These are phyloP conservation scores for Daldinia grandis DNA, from an alignment of 495 filamentous ascomycete species.

Conservation along the genomic window DNA sequence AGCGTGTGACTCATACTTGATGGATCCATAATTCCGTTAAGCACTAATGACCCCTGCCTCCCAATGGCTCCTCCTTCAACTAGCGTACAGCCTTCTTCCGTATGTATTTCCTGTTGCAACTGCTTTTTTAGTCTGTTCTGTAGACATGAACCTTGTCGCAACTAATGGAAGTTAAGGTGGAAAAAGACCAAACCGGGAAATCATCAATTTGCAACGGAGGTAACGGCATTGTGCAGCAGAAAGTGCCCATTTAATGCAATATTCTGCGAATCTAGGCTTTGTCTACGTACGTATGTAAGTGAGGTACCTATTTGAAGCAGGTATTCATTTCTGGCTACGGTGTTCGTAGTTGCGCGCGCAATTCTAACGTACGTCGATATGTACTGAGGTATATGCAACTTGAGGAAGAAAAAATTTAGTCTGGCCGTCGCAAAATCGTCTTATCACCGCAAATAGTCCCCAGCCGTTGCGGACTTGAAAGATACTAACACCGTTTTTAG, in stretches of 20 bases:
- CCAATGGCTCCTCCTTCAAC: constrained; percentile 15
- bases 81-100: constrained; percentile 36
- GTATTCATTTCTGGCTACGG: neutral
- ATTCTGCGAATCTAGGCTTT: neutral
- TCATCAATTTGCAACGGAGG: neutral
- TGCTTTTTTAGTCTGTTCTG: neutral
- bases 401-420: neutral
- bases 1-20: constrained; percentile 44
- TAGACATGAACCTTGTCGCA: neutral
- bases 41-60: constrained; percentile 27
- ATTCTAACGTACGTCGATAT: neutral
- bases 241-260: neutral
- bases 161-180: neutral
- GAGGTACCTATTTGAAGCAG: neutral
- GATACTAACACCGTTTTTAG: constrained; percentile 13
- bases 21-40: constrained; percentile 27
- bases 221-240: neutral
- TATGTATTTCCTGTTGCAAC: constrained; percentile 20
- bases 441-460: neutral
- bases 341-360: neutral
- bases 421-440: neutral
- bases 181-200: neutral
- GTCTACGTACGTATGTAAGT: neutral
- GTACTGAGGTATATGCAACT: neutral
- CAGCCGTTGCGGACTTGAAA: constrained; percentile 15